These are phyloP conservation scores for Sporothrix mexicana DNA, from an alignment of 2,329 filamentous ascomycete species.

Conservation along the genomic window DNA sequence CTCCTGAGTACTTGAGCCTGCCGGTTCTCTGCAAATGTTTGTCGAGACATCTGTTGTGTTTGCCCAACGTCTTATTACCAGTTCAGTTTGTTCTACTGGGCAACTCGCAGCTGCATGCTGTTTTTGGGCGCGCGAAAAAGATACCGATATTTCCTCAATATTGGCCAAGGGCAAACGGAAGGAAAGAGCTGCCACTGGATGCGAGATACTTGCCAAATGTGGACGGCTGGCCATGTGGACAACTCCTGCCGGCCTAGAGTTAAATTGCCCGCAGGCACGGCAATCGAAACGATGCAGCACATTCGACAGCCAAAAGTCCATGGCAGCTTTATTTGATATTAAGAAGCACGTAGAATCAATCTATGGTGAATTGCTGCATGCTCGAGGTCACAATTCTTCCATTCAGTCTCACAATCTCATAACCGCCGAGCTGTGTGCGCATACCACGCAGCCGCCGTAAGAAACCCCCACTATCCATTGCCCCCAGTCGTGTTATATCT, in stretches of 20 bases:
- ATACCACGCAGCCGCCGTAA: not conserved
- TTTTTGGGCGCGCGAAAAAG: not conserved
- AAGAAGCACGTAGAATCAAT: not conserved
- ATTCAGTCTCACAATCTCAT: not conserved
- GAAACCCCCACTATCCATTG: not conserved
- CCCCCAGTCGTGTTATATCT: not conserved
- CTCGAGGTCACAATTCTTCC: not conserved
- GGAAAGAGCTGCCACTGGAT: not conserved
- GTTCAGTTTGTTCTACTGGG: not conserved
- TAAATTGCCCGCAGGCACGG: not conserved
- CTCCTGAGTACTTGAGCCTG: not conserved
- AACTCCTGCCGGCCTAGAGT: not conserved
- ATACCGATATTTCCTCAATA: not conserved
- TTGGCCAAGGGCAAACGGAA: too few species aligned
- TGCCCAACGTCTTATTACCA: not conserved
- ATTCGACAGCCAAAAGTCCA: not conserved
- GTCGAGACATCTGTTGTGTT: not conserved
- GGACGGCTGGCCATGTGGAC: constrained; percentile 14
- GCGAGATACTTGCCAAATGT: not conserved
- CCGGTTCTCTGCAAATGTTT: not conserved
- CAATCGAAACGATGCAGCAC: constrained; percentile 19
- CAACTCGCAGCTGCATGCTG: constrained; percentile 2
- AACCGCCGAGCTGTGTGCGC: not conserved
- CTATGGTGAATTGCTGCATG: not conserved
- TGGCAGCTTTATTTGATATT: not conserved